These are phyloP conservation scores for Pyrenopolyporus hunteri DNA, from an alignment of 495 filamentous ascomycete genomes.

Conservation along the genomic window DNA sequence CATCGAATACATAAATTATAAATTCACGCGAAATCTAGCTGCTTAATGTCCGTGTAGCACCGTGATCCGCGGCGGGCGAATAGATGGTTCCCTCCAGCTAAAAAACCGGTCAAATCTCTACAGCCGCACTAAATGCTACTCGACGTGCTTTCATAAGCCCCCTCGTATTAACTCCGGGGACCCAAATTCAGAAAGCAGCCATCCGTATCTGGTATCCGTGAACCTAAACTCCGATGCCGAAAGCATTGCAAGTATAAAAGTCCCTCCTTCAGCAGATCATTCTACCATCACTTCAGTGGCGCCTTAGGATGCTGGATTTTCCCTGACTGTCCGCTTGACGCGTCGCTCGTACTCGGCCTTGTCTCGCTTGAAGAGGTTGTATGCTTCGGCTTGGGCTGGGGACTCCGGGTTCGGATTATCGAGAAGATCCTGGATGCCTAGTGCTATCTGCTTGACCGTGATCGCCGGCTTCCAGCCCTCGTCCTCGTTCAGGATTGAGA, in stretches of 20 bases:
- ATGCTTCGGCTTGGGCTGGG: constrained; percentile 95
- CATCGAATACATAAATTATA: not conserved
- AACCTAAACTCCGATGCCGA: constrained; percentile 41
- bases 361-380: constrained; percentile 96
- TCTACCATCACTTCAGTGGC: not conserved
- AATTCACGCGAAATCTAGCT: constrained; percentile 2
- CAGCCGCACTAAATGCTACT: constrained; percentile 11
- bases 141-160: constrained; percentile 22
- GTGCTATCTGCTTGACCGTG: constrained; percentile 94
- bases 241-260: constrained; percentile 24
- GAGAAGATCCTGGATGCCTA: constrained; percentile 93
- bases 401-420: constrained; percentile 97
- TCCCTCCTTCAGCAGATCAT: constrained; percentile 15
- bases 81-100: not conserved
- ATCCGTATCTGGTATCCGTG: constrained; percentile 42
- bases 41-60: not conserved
- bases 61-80: not conserved
- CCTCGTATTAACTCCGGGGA: constrained; percentile 28
- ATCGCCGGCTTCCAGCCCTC: constrained; percentile 98
- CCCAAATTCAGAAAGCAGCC: constrained; percentile 42
- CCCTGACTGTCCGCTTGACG: constrained; percentile 82
- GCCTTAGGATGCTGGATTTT: constrained; percentile 74
- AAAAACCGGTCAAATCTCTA: constrained; percentile 7
- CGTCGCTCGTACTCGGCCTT: constrained; percentile 83
- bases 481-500: constrained; percentile 98